Base-by-base conservation (phyloP, 2,329 filamentous ascomycete species). In the Pseudocercospora eumusae region DNA sequence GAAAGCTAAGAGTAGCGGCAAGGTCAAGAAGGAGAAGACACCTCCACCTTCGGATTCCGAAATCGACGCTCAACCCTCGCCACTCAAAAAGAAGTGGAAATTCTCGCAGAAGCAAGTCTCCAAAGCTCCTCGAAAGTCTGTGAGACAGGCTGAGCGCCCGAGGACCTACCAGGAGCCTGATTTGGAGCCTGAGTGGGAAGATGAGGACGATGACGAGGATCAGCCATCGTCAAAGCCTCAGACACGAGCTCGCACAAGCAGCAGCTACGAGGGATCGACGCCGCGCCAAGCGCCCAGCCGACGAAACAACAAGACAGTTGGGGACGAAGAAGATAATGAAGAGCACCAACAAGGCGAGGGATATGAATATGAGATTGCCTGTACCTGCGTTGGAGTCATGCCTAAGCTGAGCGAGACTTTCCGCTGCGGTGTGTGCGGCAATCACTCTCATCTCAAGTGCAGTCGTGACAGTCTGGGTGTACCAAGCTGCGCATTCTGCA, bases 381-480 rank as follows among this genome's bases (percentile, higher is more conserved):
- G 59, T 23, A 57, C 36, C 33, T 61, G 59, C 45, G 42, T 57
- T 25, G 54, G 47, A n/a, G 47, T 61, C 31, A 53, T 47, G 8
- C 40, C 54, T 3, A 54, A 54, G 52, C 25, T 20, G 27, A 36
- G 28, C n/a, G 31, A 54, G 18, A 36, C 52, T 8, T 54, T 54
- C 28, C 31, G 33, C 15, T 54, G 52, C 18, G 52, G 52, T 3
- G 10, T n/a, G 3, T 54, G 52, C 15, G 52, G 52, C 3, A 36
- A 54, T 10, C 31, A 13, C 1, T 54, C 52, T 3, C 52, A 54
- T 54, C 52, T 54, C n/a, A 40, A 33, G 31, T 54, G 52, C 52
- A 54, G 33, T n/a, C 52, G 25, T n/a, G 52, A 54, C 21, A 18
- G 27, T n/a, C 10, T 58, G 10, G 21, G 47, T 18, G n/a, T 57